Evolutionary conservation across 306 rosid genomes (phyloP).

Genomic region (Psophocarpus tetragonolobus): DNA sequence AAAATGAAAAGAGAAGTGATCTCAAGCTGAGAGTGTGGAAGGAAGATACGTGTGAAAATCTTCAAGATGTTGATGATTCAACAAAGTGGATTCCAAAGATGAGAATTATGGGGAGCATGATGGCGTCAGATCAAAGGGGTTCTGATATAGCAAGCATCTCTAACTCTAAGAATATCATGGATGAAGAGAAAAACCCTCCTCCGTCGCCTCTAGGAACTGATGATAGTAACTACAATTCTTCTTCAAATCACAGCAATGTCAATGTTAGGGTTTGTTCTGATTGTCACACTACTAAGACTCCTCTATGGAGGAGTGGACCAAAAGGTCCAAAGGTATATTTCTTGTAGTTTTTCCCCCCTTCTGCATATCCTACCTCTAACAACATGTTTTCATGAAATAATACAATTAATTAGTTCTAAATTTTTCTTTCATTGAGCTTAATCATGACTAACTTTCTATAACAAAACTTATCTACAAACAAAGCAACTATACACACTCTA

Average conservation of each 20-base stretch:
- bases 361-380: background rate
- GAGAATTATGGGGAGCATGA: conserved; percentile 54
- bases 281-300: conserved; percentile 88
- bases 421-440: background rate
- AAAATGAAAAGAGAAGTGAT: conserved; percentile 18
- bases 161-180: conserved; percentile 26
- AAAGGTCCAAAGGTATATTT: conserved; percentile 82
- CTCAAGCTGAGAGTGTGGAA: conserved; percentile 48
- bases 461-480: background rate
- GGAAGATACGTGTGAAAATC: conserved; percentile 35
- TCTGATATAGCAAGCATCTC: background rate
- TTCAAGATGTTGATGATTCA: conserved; percentile 32
- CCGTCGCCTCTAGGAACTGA: conserved; percentile 20
- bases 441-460: background rate
- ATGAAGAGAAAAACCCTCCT: conserved; percentile 44
- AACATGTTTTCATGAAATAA: background rate
- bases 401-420: background rate
- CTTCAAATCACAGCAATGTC: conserved; percentile 33
- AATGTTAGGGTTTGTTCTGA: conserved; percentile 77
- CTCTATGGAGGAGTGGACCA: conserved; percentile 97
- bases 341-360: background rate
- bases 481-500: background rate
- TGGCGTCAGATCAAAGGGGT: conserved; percentile 38
- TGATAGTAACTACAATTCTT: conserved; percentile 34
- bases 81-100: conserved; percentile 67